Evolutionary conservation across 805 yeast genomes (phyloP), one percentile per base, ranked within the genome.

Genomic region (Zygosaccharomyces lentus): DNA sequence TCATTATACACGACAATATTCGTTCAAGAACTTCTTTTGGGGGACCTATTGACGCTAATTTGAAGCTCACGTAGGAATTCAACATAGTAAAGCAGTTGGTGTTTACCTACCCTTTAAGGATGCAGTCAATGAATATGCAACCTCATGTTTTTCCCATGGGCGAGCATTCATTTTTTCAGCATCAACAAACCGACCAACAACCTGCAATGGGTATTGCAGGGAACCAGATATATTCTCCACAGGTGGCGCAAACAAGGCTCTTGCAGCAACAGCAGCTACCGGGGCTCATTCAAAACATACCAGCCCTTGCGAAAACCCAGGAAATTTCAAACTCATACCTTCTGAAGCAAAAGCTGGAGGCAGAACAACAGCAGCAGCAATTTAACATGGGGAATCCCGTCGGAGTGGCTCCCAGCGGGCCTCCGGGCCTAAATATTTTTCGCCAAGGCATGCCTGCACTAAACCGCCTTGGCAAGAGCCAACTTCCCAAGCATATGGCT

Each of bases 41-140:
- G 15, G 38, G 15, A 21, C 25, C 25, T 26, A 37, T 16, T 25
- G 21, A 36, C 16, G 17, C 15, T 36, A 24, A 36, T n/a, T 16
- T 19, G 15, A 16, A 19, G 27, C n/a, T 21, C 6, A n/a, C 1
- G 5, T 10, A 9, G 15, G 40, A 25, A 8, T 13, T n/a, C 21
- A 3, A 7, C 29, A 4, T 26, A 26, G 29, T 9, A 29, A 5
- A 62, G 46, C 53, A 53, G 43, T 25, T 25, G 23, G 19, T 7
- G 26, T 9, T 29, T 21, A 21, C 12, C 5, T 21, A 9, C 13
- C 13, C 8, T 12, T 26, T 13, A 12, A 19, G 21, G 31, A 59
- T 60, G 62, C 65, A 61, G 46, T 51, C 61, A 4, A 49, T 62
- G 51, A 61, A 59, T 29, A 46, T 57, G 37, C 65, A 62, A 32